Evolutionary conservation across 805 yeast genomes (phyloP).

Genomic region (Saccharomycopsis guyanensis): DNA sequence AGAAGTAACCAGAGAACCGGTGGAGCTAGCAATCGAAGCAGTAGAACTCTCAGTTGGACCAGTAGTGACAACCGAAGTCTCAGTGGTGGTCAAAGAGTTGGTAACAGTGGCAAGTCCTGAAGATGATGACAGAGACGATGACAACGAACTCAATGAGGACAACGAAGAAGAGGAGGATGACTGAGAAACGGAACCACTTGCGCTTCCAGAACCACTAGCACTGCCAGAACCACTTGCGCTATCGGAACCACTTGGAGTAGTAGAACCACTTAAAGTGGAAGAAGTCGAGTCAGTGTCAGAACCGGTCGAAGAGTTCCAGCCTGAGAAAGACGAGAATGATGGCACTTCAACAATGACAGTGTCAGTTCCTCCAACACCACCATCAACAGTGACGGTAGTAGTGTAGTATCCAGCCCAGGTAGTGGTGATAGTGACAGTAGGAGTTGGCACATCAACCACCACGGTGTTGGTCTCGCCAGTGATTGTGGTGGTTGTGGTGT

Average conservation of each 20-base stretch:
- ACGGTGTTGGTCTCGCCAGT: not conserved
- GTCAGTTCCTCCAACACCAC: not conserved
- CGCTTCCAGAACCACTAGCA: no score
- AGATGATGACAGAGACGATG: not conserved
- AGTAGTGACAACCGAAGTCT: not conserved
- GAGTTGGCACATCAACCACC: not conserved
- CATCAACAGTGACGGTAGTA: not conserved
- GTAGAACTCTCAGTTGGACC: not conserved
- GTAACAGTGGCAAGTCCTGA: not conserved
- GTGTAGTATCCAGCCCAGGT: conserved; percentile 1
- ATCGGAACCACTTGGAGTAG: no score
- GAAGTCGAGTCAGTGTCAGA: not conserved
- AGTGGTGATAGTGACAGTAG: not conserved
- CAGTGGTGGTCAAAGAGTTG: not conserved
- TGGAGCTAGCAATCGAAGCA: not conserved
- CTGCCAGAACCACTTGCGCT: no score
- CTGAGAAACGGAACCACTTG: no score
- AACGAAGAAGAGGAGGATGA: not conserved
- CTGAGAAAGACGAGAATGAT: not conserved
- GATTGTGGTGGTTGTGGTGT: not conserved
- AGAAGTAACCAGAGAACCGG: not conserved
- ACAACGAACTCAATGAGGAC: not conserved
- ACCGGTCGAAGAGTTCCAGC: not conserved
- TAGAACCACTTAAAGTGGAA: no score
- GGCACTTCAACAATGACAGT: not conserved